Evolutionary conservation across 129 eudicot genomes (phyloP).

Genomic region (Silybum marianum): DNA sequence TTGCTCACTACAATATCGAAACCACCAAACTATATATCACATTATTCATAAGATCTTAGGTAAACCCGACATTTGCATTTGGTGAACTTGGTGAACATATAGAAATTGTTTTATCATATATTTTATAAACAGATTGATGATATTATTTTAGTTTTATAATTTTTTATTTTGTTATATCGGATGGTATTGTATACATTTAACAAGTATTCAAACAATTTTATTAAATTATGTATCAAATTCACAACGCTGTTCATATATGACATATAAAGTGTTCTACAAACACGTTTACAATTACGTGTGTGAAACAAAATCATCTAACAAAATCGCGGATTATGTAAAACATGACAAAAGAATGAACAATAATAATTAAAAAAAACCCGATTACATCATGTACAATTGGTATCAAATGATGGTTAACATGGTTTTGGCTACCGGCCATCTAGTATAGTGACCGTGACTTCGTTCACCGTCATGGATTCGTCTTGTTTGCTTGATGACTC

Average conservation of each 20-base stretch:
- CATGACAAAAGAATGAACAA: conserved; percentile 9
- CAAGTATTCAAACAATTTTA: neutral
- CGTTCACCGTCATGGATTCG: conserved; percentile 59
- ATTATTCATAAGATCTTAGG: neutral
- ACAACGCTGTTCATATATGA: neutral
- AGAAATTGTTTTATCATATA: too few relatives aligned
- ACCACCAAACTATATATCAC: neutral
- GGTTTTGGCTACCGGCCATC: conserved; percentile 59
- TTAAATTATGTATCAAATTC: neutral
- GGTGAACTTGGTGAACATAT: too few relatives aligned
- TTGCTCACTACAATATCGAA: neutral
- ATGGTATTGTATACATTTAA: neutral
- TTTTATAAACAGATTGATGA: too few relatives aligned
- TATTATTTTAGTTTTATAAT: too few relatives aligned
- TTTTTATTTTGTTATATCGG: neutral
- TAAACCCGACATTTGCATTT: neutral
- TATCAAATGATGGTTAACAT: neutral
- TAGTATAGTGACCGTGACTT: conserved; percentile 63
- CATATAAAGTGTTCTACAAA: neutral
- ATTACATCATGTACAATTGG: conserved; percentile 11
- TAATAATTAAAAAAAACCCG: neutral
- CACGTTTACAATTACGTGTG: conserved; percentile 3
- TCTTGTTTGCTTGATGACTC: conserved; percentile 69
- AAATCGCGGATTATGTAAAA: neutral
- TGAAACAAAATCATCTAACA: conserved; percentile 26